Base-by-base conservation (phyloP, 1,139 yeast species). In the Debaryomycetaceae sp. region DNA sequence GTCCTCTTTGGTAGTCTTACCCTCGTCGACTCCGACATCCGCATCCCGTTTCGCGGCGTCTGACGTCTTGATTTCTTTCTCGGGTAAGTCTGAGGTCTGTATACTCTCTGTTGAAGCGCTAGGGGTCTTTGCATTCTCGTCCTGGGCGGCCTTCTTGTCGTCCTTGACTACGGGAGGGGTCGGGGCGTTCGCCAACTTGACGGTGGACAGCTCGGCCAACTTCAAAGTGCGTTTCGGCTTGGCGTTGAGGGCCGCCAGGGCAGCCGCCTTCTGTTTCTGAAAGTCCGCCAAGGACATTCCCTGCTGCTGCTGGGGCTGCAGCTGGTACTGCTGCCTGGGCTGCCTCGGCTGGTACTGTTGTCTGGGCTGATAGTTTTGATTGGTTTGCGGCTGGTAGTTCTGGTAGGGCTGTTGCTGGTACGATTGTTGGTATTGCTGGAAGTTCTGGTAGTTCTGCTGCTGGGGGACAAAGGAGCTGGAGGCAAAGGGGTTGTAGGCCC, bases 221-320 rank as follows among this genome's bases (percentile, higher is more conserved):
- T 78, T 78, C 51, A 80, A 66, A 25, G 77, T 73, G 44, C 54
- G 61, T 49, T 65, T 64, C 35, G 83, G 81, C 47, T 77, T 77
- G 18, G 26, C 18, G 45, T 58, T 61, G 45, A 62, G 54, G 25
- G 32, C 29, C 36, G 55, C 44, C 43, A 44, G 58, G 34, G 57
- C 41, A 26, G 58, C 62, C 36, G 64, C 58, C 49, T 77, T 73
- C 53, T 77, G 78, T 51, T 78, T 79, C 55, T 83, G 82, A 59
- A 77, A 85, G 48, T 86, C 95, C 33, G 86, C 94, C 45, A 86
- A 67, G 23, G 93, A 75, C 86, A 83, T 77, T 30, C 90, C 92
- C 35, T 60, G 62, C n/a, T 61, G 38, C 30, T 46, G 21, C 43
- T 45, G 37, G 40, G 51, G 19, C 21, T 37, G 36, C 27, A 34